Percentiles rank a stretch among this genome's conserved stretches.
Evolutionary conservation across 1,139 yeast genomes (phyloP).

Genomic region (Zygosaccharomyces pseudobailii): DNA sequence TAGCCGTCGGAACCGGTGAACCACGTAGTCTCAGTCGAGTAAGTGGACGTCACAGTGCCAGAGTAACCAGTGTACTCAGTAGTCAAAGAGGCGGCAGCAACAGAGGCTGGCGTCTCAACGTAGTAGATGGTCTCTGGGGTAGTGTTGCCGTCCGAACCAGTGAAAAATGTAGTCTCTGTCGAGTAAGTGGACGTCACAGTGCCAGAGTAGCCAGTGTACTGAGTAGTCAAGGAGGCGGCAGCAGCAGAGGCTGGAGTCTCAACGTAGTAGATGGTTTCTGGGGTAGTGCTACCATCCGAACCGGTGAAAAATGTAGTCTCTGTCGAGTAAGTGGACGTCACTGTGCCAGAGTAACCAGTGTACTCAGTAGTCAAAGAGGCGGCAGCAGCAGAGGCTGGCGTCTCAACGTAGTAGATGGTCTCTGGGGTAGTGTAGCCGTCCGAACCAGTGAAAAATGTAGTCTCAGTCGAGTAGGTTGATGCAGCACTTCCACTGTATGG

Average conservation of each 20-base stretch:
- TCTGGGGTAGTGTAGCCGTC: not conserved
- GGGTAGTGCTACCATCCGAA: not conserved
- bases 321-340: not conserved
- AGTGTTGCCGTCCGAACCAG: not conserved
- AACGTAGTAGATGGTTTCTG: not conserved
- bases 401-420: not conserved
- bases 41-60: too few relatives aligned
- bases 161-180: not conserved
- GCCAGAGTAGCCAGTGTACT: not conserved
- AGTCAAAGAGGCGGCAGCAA: not conserved
- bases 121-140: not conserved
- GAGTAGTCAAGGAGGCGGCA: not conserved
- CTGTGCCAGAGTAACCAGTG: not conserved
- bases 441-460: not conserved
- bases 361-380: not conserved
- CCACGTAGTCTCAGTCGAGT: constrained; percentile 11
- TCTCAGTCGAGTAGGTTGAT: not conserved
- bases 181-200: not conserved
- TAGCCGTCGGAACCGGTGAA: constrained; percentile 9
- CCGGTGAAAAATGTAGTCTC: not conserved
- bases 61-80: too few relatives aligned
- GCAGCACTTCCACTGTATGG: too few relatives aligned
- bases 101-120: not conserved
- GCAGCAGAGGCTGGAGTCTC: not conserved
- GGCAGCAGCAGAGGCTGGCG: not conserved